Base-by-base conservation (phyloP, 2,329 filamentous ascomycete genomes). In the Cordyceps farinosa region DNA sequence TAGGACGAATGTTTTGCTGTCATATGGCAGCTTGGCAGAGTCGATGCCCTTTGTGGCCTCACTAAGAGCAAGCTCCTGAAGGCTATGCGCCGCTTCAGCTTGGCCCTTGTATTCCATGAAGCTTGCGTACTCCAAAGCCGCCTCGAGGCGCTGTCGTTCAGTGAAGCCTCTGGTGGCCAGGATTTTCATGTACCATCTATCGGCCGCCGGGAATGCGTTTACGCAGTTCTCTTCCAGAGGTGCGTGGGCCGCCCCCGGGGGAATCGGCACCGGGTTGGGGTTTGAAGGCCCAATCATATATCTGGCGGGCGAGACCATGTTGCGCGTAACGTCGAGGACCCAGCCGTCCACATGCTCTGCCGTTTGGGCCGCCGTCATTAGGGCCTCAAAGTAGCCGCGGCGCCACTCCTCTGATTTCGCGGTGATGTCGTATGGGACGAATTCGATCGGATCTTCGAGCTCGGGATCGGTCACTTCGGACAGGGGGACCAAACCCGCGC, bases 201-300 rank as follows among this genome's bases (percentile, higher is more conserved):
- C 90, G 0, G 94, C 91, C 0, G 84, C 74, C 5, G 87, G 85
- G 65, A 87, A 93, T 2, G 89, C 86, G 7, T 82, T 77, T 62
- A 86, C 85, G 73, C 90, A 92, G 71, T 97, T 82, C 71, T 94
- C 87, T 71, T 95, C 91, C 11, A 79, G 82, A 0, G 91, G 89
- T 1, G 89, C 83, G 62, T 82, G 80, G 60, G 80, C 79, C 63
- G 84, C 82, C 13, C 87, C 87, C 1, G 84, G 82, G 0, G 89
- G 87, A 47, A 92, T 82, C 0, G 91, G 91, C 68, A 83, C 85
- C 1, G 92, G 92, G 63, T 87, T 82, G 0, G 91, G 91, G 73
- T 97, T 97, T 4, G 90, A 92, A 1, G 92, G 91, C 0, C 92
- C 92, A 55, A 90, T 82, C 61, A 97, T 86, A 66, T 89, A 87